Base-by-base conservation (phyloP, 179 eudicot genomes). In the Silene vulgaris region DNA sequence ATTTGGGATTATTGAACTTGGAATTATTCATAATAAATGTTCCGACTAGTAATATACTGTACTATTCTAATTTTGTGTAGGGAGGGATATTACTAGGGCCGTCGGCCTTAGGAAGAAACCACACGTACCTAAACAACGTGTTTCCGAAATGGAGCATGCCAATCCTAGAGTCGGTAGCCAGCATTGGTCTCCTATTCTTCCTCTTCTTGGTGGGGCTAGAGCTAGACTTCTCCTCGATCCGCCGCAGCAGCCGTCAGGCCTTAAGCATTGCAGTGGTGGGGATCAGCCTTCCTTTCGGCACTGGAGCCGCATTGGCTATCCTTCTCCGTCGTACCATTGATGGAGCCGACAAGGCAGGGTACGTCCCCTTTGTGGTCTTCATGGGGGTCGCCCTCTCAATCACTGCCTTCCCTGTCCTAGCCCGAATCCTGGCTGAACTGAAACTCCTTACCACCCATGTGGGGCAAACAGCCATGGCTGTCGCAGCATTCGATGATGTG, bases 401-500 rank as follows among this genome's bases (percentile, higher is more conserved):
- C 78, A 83, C 85, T 2, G 85, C 85, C 17, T 83, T 83, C 54
- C 85, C 85, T 3, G 85, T 83, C 26, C 65, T 83, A 1, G 83
- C 85, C 19, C 80, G 85, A 8, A 83, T 83, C 75, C 57, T 83
- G 0, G 81, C 85, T 4, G 85, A 83, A 64, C 81, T 83, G 11
- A 83, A 80, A 43, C 83, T 83, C 68, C 73, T 83, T 0, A 83
- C 86, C 12, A 83, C 86, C 4, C 52, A n/a, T 3, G 67, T 83
- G 0, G 86, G 86, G 3, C 77, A 83, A 60, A 80, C 82, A 3
- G 86, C 86, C 3, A 86, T 88, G 91, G 86, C 91, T 0, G 87
- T 88, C 0, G 91, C 91, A 0, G 89, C 88, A 0, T 83, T 87
- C 67, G 87, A 88, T 63, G 91, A 88, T 48, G 75, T 88, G 3